Evolutionary conservation across 2,329 filamentous ascomycete genomes (phyloP).

Genomic region (Westerdykella sp.): DNA sequence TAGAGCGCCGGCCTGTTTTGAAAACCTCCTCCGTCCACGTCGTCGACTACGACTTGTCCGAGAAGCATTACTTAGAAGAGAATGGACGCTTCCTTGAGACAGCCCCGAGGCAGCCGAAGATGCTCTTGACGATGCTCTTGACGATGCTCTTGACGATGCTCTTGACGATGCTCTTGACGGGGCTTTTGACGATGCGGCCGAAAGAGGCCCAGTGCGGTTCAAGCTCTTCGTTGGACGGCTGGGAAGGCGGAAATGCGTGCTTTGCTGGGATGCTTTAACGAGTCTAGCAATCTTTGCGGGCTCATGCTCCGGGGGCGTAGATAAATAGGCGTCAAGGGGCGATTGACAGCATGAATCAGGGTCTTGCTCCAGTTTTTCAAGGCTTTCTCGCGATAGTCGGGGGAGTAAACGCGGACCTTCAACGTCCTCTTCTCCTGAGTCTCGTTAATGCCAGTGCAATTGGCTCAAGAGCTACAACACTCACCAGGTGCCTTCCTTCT

Average conservation of each 20-base stretch:
- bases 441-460: background rate
- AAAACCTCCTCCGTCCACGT: background rate
- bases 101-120: background rate
- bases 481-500: background rate
- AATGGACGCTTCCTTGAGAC: background rate
- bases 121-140: constrained; percentile 2
- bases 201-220: background rate
- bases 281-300: background rate
- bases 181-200: background rate
- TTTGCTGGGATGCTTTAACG: background rate
- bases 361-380: background rate
- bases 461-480: background rate
- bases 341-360: background rate
- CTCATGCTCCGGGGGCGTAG: background rate
- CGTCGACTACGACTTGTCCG: background rate
- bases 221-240: background rate
- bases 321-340: background rate
- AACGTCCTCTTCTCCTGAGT: background rate
- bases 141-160: background rate
- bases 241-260: background rate
- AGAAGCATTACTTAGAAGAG: background rate
- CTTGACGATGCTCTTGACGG: constrained; percentile 2
- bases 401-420: background rate
- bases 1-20: background rate
- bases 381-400: background rate